Conservation (phyloP, 108 stramenopile genomes). For the Stephanodiscus minutulus region DNA sequence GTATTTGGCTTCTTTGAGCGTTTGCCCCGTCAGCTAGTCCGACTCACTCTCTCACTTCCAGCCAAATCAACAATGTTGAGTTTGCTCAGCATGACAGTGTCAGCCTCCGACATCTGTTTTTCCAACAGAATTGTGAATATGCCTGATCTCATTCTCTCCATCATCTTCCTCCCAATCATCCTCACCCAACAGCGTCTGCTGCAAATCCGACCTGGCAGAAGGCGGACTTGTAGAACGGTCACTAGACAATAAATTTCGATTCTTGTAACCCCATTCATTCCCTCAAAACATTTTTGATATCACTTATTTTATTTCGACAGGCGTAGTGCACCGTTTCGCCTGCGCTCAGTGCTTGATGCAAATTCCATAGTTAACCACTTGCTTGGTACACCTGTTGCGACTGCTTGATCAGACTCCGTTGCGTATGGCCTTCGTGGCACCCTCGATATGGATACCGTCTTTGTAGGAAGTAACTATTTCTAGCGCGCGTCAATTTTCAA, state of each 20-base stretch:
- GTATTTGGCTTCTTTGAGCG: slow-evolving; percentile 66
- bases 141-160: slow-evolving; percentile 16
- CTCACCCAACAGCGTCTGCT: not conserved
- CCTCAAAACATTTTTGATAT: too few species aligned
- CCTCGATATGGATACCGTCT: too few species aligned
- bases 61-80: slow-evolving; percentile 88
- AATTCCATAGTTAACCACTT: too few species aligned
- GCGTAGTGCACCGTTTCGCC: too few species aligned
- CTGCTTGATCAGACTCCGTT: too few species aligned
- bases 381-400: too few species aligned
- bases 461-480: too few species aligned
- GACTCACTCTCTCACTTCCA: slow-evolving; percentile 82
- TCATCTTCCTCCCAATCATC: slow-evolving; percentile 10
- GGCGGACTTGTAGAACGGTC: not conserved
- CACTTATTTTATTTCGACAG: too few species aligned
- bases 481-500: too few species aligned
- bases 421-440: too few species aligned
- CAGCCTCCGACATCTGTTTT: slow-evolving; percentile 52
- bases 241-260: not conserved
- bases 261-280: too few species aligned
- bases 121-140: slow-evolving; percentile 86
- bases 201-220: not conserved
- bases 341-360: too few species aligned
- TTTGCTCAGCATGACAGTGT: slow-evolving; percentile 47
- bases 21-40: slow-evolving; percentile 70